Conservation (phyloP, 306 rosid species). For the Cicer chorassanicum region DNA sequence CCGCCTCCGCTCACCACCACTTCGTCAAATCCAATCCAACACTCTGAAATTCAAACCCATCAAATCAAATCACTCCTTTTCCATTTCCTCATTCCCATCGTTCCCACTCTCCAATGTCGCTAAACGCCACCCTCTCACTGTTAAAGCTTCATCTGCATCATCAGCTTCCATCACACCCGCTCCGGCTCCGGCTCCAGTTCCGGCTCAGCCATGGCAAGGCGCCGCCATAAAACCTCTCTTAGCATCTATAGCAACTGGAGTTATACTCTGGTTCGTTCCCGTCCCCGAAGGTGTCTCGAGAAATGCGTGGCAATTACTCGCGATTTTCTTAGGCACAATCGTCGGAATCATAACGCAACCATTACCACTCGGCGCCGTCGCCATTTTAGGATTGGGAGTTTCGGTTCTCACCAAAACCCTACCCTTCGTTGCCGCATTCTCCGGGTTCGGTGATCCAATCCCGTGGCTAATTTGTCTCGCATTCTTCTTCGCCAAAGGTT, state of each 20-base stretch:
- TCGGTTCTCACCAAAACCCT: slow-evolving; percentile 89
- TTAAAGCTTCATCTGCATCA: slow-evolving; percentile 52
- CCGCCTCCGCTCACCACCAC: slow-evolving; percentile 56
- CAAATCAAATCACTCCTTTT: not conserved
- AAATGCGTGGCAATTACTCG: slow-evolving; percentile 87
- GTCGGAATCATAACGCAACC: slow-evolving; percentile 96
- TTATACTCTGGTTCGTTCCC: slow-evolving; percentile 82
- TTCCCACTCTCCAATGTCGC: slow-evolving; percentile 9
- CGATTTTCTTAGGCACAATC: slow-evolving; percentile 89
- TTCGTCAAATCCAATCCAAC: not conserved
- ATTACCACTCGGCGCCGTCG: slow-evolving; percentile 92
- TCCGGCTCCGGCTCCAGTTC: slow-evolving; percentile 51
- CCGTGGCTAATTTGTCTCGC: slow-evolving; percentile 97
- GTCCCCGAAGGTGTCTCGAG: slow-evolving; percentile 77
- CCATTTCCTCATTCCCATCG: slow-evolving; percentile 17
- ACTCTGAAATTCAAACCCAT: slow-evolving; percentile 15
- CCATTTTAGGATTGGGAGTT: slow-evolving; percentile 81
- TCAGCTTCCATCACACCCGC: slow-evolving; percentile 43
- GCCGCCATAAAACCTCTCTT: slow-evolving; percentile 80
- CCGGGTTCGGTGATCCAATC: slow-evolving; percentile 94
- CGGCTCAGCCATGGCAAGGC: slow-evolving; percentile 82
- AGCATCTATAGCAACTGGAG: slow-evolving; percentile 81
- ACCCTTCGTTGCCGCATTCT: slow-evolving; percentile 85
- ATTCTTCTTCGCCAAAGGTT: slow-evolving; percentile 94
- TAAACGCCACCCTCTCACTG: slow-evolving; percentile 27